Evolutionary conservation across 208 protist genomes (phyloP).

Genomic region (Sergeia podlipaevii): DNA sequence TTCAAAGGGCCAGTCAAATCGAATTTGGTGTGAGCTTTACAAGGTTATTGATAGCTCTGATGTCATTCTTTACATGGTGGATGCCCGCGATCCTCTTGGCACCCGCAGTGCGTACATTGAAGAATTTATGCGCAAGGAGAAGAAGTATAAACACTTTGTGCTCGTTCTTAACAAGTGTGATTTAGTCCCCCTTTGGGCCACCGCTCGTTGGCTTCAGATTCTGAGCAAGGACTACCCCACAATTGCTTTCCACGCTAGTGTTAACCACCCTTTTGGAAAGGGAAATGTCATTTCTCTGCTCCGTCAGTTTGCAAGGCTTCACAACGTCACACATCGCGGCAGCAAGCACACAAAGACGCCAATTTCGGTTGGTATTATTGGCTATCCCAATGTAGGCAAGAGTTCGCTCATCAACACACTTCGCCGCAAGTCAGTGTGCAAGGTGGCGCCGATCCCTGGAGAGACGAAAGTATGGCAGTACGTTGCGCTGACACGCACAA

Average conservation of each 20-base stretch:
- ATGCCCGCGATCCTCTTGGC: conserved; percentile 98
- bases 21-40: conserved; percentile 99
- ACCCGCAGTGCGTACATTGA: conserved; percentile 95
- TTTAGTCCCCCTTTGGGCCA: conserved; percentile 98
- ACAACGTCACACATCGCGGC: conserved; percentile 86
- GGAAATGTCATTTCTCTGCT: conserved; percentile 98
- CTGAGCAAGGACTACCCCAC: conserved; percentile 99
- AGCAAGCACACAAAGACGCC: conserved; percentile 87
- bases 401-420: conserved; percentile 99
- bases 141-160: conserved; percentile 98
- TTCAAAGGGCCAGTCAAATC: conserved; percentile 97
- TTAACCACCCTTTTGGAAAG: conserved; percentile 99
- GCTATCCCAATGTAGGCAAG: conserved; percentile 99
- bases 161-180: conserved; percentile 99
- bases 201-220: conserved; percentile 95
- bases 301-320: conserved; percentile 94
- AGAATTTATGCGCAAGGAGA: conserved; percentile 93
- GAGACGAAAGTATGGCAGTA: conserved; percentile 99
- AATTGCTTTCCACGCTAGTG: conserved; percentile 99
- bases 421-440: conserved; percentile 97
- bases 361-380: conserved; percentile 93
- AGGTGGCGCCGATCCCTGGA: conserved; percentile 99
- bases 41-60: conserved; percentile 99
- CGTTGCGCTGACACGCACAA: conserved; percentile 97
- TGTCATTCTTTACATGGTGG: conserved; percentile 98